Conservation (phyloP, 208 protist genomes). For the Leishmania aethiopica region DNA sequence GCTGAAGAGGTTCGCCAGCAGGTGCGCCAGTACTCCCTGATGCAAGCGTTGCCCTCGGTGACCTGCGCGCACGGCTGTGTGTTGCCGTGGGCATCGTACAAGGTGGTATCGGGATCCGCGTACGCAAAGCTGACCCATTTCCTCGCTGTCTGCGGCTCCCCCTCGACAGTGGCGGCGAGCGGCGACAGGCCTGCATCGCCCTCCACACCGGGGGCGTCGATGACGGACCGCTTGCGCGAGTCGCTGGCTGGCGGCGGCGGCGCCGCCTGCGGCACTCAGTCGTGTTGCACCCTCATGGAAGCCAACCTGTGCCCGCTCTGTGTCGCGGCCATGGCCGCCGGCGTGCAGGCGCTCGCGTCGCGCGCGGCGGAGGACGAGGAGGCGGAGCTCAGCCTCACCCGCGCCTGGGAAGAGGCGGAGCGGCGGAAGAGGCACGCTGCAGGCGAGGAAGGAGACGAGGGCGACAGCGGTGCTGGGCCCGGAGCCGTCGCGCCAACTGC, state of each 20-base stretch:
- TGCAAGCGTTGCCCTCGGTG: conserved; percentile 28
- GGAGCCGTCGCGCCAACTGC: not conserved
- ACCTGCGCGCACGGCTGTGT: conserved; percentile 47
- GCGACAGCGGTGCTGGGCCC: not conserved
- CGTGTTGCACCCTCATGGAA: conserved; percentile 29
- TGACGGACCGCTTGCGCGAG: not conserved
- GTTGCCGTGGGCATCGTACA: conserved; percentile 59
- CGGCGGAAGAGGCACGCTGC: conserved; percentile 9
- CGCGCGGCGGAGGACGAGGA: conserved; percentile 39
- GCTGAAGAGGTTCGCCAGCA: conserved; percentile 14
- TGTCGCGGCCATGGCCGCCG: conserved; percentile 39
- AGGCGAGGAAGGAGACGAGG: not conserved
- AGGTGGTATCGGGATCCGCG: conserved; percentile 38
- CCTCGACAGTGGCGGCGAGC: not conserved
- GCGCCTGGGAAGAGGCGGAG: conserved; percentile 32
- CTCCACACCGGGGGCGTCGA: not conserved
- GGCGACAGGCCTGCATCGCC: not conserved
- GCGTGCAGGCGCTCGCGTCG: conserved; percentile 35
- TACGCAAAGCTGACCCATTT: conserved; percentile 28
- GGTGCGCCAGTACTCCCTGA: conserved; percentile 23
- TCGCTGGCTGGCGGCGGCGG: not conserved
- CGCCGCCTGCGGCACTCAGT: not conserved
- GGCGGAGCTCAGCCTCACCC: conserved; percentile 27
- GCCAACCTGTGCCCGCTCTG: conserved; percentile 50
- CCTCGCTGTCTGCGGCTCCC: conserved; percentile 12